These are phyloP conservation scores for Scheffersomyces titani DNA, from an alignment of 1,139 yeast species.

Conservation along the genomic window DNA sequence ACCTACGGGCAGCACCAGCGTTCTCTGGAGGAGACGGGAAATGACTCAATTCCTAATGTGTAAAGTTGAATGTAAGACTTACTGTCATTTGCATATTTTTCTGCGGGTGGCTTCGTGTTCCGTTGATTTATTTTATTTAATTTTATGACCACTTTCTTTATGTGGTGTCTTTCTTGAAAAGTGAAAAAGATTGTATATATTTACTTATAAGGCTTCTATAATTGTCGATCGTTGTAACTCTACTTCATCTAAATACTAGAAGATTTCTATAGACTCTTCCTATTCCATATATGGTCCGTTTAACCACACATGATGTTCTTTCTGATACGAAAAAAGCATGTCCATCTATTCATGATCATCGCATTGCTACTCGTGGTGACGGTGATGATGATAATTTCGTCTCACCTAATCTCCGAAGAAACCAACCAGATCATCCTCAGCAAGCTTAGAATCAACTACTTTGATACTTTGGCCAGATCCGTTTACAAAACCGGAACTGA, in stretches of 20 bases:
- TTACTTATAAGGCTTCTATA: neutral
- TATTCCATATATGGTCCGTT: neutral
- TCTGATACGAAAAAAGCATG: slow-evolving; percentile 16
- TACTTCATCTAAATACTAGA: neutral
- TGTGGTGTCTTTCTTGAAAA: neutral
- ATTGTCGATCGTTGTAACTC: neutral
- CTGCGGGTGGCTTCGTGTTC: neutral
- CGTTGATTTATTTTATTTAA: neutral
- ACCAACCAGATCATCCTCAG: slow-evolving; percentile 3
- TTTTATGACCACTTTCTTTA: neutral
- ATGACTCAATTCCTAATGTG: neutral
- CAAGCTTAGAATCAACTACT: slow-evolving; percentile 15
- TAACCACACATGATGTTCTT: slow-evolving; percentile 10
- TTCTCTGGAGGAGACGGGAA: too few species aligned
- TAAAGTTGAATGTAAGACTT: neutral
- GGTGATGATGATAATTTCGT: slow-evolving; percentile 13
- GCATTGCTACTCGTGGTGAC: slow-evolving; percentile 16
- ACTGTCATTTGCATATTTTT: too few species aligned
- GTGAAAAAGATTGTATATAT: neutral
- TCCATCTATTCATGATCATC: slow-evolving; percentile 15
- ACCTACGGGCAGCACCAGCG: neutral
- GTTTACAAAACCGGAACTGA: slow-evolving; percentile 4
- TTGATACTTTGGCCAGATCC: slow-evolving; percentile 13
- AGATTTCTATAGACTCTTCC: neutral
- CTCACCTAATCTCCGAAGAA: slow-evolving; percentile 6